Evolutionary conservation across 768 basidiomycete species (phyloP), one percentile per base, ranked within the genome.

Genomic region (Mycena chlorophos): DNA sequence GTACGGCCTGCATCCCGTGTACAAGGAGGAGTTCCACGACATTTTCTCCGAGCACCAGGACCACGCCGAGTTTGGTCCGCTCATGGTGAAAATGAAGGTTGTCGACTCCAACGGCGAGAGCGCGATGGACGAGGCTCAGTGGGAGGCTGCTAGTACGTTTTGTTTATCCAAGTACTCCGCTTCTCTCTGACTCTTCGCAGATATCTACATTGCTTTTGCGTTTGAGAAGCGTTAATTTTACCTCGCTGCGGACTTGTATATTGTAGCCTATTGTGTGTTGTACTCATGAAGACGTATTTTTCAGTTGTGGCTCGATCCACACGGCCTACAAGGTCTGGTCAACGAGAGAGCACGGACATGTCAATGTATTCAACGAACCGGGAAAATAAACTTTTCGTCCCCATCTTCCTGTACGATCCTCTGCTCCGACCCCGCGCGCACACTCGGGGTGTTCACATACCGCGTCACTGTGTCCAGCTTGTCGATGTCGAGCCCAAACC

Each of bases 121-220:
- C 65, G 75, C 90, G 51, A 97, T 98, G 91, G 85, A 94, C 61
- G 89, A 90, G 62, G 88, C 91, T 63, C 95, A 98, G 72, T 97
- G 96, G 92, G 94, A 98, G 66, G 96, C 96, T 59, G 94, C 94
- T n/a, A 98, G 97, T 98, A 72, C 73, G 94, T 83, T 13, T 12
- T 39, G 53, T 31, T 43, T 43, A 29, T 29, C 46, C 51, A 48
- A 25, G 20, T 49, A 17, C 40, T 29, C 6, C 17, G 22, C 29
- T 49, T n/a, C 26, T 37, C 10, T 28, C 51, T 66, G n/a, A 63
- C 51, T 37, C n/a, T n/a, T n/a, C 22, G 1, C 65, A 98, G 95
- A 95, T 69, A 86, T 98, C 50, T 98, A 98, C 64, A 82, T 95
- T 62, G 95, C 87, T 2, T 98, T 98, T 64, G 95, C 92, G 5